Evolutionary conservation across 73 alveolate species (phyloP).

Genomic region (Urostyla sp.): DNA sequence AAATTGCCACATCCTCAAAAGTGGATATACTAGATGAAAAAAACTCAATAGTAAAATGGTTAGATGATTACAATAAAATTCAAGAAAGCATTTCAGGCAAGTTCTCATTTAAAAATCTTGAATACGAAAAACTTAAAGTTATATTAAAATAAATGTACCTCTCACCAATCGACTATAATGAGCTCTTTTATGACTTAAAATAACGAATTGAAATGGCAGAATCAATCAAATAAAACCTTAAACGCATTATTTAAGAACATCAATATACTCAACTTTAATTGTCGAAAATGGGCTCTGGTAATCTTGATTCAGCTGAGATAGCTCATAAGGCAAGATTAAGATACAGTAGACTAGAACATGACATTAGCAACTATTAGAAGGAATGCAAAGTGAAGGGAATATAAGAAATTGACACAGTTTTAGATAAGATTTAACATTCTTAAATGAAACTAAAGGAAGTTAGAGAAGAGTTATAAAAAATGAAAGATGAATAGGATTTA

Average conservation of each 20-base stretch:
- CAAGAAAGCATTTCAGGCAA: background rate
- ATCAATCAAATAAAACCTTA: constrained; percentile 15
- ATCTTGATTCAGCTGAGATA: too few relatives aligned
- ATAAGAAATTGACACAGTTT: constrained; percentile 3
- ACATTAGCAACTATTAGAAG: constrained; percentile 9
- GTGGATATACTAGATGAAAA: constrained; percentile 13
- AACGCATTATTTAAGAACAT: background rate
- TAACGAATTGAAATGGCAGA: constrained; percentile 26
- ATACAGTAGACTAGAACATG: constrained; percentile 11
- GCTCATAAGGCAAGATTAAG: background rate
- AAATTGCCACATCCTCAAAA: constrained; percentile 1
- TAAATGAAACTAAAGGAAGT: background rate
- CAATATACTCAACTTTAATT: too few relatives aligned
- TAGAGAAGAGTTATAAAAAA: background rate
- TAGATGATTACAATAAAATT: background rate
- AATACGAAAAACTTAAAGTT: constrained; percentile 9
- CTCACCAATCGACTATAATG: constrained; percentile 39
- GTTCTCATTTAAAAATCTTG: background rate
- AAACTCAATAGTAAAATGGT: background rate
- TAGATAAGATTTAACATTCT: background rate
- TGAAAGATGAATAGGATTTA: background rate
- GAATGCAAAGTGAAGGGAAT: constrained; percentile 13
- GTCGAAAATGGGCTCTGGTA: too few relatives aligned
- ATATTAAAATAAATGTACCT: background rate
- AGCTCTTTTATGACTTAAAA: background rate